Percentiles rank a stretch among this genome's conserved stretches.
These are phyloP conservation scores for Cystofilobasidium bisporidii DNA, from an alignment of 768 basidiomycete genomes.

Conservation along the genomic window DNA sequence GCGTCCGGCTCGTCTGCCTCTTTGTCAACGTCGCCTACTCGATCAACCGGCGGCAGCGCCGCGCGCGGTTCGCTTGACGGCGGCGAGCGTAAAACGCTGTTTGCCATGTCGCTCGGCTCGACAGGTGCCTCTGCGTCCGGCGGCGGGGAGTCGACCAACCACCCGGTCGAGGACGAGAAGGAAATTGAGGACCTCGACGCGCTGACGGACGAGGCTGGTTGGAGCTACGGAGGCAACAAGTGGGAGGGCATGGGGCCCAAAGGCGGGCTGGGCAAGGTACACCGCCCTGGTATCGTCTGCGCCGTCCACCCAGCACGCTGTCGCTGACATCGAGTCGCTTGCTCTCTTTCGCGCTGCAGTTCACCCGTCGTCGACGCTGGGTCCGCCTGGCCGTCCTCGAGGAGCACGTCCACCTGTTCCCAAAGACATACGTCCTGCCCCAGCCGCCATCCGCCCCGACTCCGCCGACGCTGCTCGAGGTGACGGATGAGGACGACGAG, in stretches of 20 bases:
- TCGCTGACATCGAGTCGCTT: not conserved
- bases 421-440: conserved; percentile 1
- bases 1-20: not conserved
- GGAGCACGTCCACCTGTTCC: conserved; percentile 19
- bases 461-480: not conserved
- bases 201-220: conserved; percentile 71
- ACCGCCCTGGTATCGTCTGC: no score
- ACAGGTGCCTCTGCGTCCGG: not conserved
- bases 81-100: conserved; percentile 28
- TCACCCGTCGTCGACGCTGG: conserved; percentile 26
- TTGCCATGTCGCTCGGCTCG: conserved; percentile 26
- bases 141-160: not conserved
- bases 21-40: conserved; percentile 26
- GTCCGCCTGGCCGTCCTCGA: conserved; percentile 17
- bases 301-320: no score
- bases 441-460: not conserved
- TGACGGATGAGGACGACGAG: not conserved
- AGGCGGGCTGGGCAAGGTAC: conserved; percentile 71
- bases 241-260: conserved; percentile 70
- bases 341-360: not conserved
- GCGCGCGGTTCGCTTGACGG: conserved; percentile 27
- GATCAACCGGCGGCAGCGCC: conserved; percentile 17
- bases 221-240: conserved; percentile 92
- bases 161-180: conserved; percentile 5
- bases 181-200: conserved; percentile 29